Conservation (phyloP, 495 filamentous ascomycete genomes). For the Aspergillus affinis region DNA sequence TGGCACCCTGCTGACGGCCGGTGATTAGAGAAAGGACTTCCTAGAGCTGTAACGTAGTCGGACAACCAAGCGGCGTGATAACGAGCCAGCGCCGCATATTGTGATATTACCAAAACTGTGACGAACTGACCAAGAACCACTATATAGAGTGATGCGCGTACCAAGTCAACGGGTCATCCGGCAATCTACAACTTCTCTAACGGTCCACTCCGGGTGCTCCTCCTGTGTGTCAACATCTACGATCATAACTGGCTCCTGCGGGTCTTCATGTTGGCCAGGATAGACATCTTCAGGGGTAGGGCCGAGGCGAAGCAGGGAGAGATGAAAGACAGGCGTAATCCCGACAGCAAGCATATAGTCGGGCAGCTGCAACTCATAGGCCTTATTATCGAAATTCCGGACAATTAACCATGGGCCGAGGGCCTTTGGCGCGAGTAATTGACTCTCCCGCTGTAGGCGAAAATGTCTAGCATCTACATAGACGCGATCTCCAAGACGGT, state of each 20-base stretch:
- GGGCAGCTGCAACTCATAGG: not conserved
- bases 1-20: too few species aligned
- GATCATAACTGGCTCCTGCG: not conserved
- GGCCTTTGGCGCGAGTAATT: not conserved
- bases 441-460: not conserved
- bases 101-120: too few species aligned
- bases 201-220: not conserved
- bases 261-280: not conserved
- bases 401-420: not conserved
- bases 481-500: not conserved
- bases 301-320: not conserved
- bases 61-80: too few species aligned
- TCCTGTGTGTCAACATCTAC: not conserved
- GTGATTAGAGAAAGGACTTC: too few species aligned
- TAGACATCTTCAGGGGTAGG: not conserved
- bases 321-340: not conserved
- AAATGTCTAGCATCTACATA: not conserved
- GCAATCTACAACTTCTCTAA: not conserved
- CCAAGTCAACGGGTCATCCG: too few species aligned
- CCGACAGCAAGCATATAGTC: not conserved
- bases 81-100: too few species aligned
- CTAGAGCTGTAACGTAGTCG: too few species aligned
- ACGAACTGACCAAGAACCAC: too few species aligned
- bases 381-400: not conserved
- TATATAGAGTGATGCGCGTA: too few species aligned